Evolutionary conservation across 768 basidiomycete genomes (phyloP).

Genomic region (Tephrocybe sp.): DNA sequence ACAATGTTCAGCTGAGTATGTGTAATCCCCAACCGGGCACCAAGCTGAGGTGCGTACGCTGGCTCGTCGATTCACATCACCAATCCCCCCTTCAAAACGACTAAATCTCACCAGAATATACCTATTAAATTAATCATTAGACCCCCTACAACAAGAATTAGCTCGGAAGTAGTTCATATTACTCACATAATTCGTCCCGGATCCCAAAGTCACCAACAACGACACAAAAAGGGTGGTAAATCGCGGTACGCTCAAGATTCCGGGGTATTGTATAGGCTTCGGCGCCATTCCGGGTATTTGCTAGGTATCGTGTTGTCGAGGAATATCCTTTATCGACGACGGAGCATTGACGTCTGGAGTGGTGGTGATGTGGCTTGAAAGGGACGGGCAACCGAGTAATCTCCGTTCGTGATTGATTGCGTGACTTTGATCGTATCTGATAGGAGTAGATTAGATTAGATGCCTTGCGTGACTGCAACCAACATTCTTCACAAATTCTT

Average conservation of each 20-base stretch:
- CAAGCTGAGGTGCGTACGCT: too few relatives aligned
- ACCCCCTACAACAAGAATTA: slow-evolving; percentile 3
- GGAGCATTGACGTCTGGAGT: not conserved
- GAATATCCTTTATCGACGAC: not conserved
- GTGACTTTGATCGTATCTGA: too few relatives aligned
- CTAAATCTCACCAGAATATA: slow-evolving; percentile 41
- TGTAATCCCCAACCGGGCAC: too few relatives aligned
- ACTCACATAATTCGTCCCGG: slow-evolving; percentile 77
- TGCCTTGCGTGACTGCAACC: too few relatives aligned
- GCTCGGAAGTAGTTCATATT: not conserved
- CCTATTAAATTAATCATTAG: slow-evolving; percentile 26
- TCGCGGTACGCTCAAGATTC: slow-evolving; percentile 37
- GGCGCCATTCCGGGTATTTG: slow-evolving; percentile 1
- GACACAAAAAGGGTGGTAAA: slow-evolving; percentile 51
- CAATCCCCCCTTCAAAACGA: too few relatives aligned
- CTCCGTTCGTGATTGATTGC: too few relatives aligned
- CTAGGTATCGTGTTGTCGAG: not conserved
- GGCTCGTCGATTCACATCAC: too few relatives aligned
- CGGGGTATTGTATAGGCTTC: slow-evolving; percentile 18
- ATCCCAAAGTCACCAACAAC: slow-evolving; percentile 57
- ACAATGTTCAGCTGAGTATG: too few relatives aligned
- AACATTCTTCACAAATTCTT: too few relatives aligned
- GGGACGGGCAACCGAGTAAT: too few relatives aligned
- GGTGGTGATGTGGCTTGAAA: too few relatives aligned
- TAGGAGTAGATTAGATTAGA: too few relatives aligned